Conservation (phyloP, 352 stramenopile species). For the Pythium myriotylum region DNA sequence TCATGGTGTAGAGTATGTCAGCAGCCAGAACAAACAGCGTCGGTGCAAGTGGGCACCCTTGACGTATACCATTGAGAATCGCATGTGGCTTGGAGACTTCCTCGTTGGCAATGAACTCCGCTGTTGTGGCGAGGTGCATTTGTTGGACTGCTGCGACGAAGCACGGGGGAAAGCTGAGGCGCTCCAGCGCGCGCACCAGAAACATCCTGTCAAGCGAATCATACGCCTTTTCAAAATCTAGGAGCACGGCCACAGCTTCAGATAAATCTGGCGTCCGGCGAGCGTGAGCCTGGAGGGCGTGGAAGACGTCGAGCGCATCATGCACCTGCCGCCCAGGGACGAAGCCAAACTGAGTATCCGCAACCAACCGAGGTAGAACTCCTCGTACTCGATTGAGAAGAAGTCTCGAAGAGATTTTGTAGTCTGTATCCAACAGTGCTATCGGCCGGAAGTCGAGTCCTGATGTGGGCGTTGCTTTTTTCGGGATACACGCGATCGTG, state of each 20-base stretch:
- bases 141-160: neutral
- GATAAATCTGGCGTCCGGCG: neutral
- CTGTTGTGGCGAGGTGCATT: conserved; percentile 3
- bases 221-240: conserved; percentile 7
- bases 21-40: neutral
- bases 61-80: conserved; percentile 5
- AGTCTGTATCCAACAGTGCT: neutral
- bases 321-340: neutral
- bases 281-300: neutral
- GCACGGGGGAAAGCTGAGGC: neutral
- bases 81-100: neutral
- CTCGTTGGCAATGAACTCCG: neutral
- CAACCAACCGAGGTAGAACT: neutral
- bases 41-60: conserved; percentile 2
- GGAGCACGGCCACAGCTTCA: neutral
- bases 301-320: conserved; percentile 2
- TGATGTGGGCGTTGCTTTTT: neutral
- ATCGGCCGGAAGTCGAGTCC: neutral
- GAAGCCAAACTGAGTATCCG: conserved; percentile 3
- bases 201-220: neutral
- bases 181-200: neutral
- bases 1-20: neutral
- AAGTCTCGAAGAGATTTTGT: neutral
- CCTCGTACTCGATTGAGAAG: neutral
- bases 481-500: neutral